These are phyloP conservation scores for Acer yangbiense DNA, from an alignment of 345 rosid species.

Conservation along the genomic window DNA sequence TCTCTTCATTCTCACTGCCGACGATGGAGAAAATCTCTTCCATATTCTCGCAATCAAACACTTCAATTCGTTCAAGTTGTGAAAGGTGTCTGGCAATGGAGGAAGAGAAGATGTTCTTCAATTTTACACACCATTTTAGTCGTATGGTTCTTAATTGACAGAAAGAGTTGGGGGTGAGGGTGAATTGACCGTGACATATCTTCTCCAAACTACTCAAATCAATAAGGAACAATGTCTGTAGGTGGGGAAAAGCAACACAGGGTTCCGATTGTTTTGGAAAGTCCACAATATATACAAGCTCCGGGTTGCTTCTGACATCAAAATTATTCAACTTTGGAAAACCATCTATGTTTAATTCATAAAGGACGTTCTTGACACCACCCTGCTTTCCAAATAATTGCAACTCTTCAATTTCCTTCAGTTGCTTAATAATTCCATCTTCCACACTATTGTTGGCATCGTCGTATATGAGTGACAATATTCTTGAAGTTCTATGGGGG, in stretches of 20 bases:
- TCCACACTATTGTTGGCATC: neutral
- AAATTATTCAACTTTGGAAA: conserved; percentile 21
- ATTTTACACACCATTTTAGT: no score
- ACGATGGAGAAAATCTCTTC: neutral
- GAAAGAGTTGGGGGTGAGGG: neutral
- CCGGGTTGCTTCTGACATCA: neutral
- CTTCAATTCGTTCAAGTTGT: conserved; percentile 11
- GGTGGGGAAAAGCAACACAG: neutral
- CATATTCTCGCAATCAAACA: conserved; percentile 19
- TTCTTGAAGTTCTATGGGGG: no score
- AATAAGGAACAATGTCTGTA: conserved; percentile 15
- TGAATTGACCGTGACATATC: conserved; percentile 5
- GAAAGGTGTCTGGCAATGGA: conserved; percentile 23
- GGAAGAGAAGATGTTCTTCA: conserved; percentile 28
- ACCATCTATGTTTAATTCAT: neutral
- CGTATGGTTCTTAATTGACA: conserved; percentile 1
- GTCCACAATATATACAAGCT: neutral
- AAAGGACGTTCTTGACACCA: neutral
- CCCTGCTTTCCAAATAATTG: conserved; percentile 2
- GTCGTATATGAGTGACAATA: neutral
- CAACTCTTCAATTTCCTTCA: conserved; percentile 9
- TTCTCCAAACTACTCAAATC: conserved; percentile 9
- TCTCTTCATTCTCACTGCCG: no score
- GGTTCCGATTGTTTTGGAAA: neutral
- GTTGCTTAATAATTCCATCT: neutral